Conservation (phyloP, 129 eudicot genomes). For the Oenanthe sinensis region DNA sequence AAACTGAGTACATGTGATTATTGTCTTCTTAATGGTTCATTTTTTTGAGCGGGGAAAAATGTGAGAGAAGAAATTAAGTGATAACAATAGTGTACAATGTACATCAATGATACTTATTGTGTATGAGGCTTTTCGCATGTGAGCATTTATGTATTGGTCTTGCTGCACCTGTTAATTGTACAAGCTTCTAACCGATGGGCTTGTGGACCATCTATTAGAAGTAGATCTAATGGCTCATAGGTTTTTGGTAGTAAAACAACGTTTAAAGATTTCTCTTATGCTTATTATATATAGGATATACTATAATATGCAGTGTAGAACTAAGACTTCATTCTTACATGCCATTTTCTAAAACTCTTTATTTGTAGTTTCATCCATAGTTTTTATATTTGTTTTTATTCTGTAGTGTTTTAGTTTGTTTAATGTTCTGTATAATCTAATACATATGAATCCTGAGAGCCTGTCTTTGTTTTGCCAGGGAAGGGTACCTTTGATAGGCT, state of each 20-base stretch:
- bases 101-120: not conserved
- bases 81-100: not conserved
- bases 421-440: not conserved
- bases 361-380: not conserved
- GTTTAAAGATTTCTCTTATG: not conserved
- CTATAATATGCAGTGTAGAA: not conserved
- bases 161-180: not conserved
- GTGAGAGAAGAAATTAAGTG: not conserved
- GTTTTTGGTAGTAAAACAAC: not conserved
- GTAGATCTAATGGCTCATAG: not conserved
- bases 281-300: not conserved
- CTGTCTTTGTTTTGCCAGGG: conserved; percentile 38
- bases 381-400: not conserved
- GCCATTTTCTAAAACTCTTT: not conserved
- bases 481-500: conserved; percentile 80
- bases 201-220: not conserved
- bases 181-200: not conserved
- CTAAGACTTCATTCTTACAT: not conserved
- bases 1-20: not conserved
- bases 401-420: not conserved
- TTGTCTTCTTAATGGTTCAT: not conserved
- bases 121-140: not conserved
- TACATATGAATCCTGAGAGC: conserved; percentile 3
- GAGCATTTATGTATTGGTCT: not conserved
- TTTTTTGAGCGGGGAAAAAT: not conserved